Conservation (phyloP, 192 early-diverging fungal genomes). For the Backusella tuberculispora region DNA sequence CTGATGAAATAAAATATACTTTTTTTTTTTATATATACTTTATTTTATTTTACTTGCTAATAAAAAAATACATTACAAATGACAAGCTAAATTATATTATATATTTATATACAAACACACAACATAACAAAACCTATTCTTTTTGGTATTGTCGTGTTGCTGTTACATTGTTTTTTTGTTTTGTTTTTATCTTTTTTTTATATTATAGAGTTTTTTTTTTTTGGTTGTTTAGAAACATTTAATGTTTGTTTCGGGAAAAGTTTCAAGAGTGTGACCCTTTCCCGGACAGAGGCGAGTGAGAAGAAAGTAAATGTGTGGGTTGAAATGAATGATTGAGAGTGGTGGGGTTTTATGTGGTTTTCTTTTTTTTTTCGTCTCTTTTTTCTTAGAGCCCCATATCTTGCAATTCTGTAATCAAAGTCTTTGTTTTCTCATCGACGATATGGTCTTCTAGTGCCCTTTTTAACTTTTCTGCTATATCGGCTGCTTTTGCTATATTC, state of each 20-base stretch:
- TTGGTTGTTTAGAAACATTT: neutral
- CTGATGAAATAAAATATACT: neutral
- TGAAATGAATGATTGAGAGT: too few relatives aligned
- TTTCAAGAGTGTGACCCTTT: constrained; percentile 11
- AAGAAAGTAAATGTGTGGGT: neutral
- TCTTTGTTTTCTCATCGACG: constrained; percentile 23
- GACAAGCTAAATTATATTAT: constrained; percentile 7
- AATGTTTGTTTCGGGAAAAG: neutral
- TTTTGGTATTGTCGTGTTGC: neutral
- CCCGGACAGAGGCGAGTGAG: neutral
- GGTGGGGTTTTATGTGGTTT: too few relatives aligned
- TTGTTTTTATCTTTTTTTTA: neutral
- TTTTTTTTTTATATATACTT: neutral
- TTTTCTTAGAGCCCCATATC: constrained; percentile 28
- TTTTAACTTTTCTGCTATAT: constrained; percentile 24
- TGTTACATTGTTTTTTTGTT: neutral
- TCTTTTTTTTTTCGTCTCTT: too few relatives aligned
- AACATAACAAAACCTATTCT: neutral
- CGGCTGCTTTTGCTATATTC: constrained; percentile 24
- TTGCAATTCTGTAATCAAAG: constrained; percentile 27
- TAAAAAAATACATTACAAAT: constrained; percentile 11
- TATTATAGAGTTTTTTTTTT: neutral
- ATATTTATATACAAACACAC: constrained; percentile 11
- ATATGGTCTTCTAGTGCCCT: constrained; percentile 1
- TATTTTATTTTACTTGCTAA: neutral